Percentiles rank a stretch among this genome's conserved stretches.
These are phyloP conservation scores for Boletus vermiculosoides DNA, from an alignment of 768 basidiomycete genomes.

Conservation along the genomic window DNA sequence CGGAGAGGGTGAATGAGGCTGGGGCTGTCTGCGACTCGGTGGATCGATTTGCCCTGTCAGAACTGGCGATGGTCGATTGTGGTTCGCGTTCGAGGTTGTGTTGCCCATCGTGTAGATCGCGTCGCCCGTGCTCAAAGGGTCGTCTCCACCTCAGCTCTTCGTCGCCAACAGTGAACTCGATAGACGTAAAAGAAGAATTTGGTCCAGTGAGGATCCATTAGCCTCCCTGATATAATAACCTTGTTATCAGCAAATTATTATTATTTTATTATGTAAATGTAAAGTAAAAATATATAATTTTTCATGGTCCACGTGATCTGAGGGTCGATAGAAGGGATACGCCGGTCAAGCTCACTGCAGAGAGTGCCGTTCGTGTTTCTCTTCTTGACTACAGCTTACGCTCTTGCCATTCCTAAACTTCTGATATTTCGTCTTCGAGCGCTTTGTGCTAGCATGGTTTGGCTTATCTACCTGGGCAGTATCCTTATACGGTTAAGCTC, in stretches of 20 bases:
- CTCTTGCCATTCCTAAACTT: neutral
- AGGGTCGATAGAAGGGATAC: too few species aligned
- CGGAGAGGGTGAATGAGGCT: slow-evolving; percentile 40
- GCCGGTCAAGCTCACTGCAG: neutral
- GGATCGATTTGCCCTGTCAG: slow-evolving; percentile 28
- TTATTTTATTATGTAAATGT: slow-evolving; percentile 15
- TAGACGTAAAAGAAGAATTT: slow-evolving; percentile 35
- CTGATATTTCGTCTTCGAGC: too few species aligned
- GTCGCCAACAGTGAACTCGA: slow-evolving; percentile 25
- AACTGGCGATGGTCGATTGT: slow-evolving; percentile 27
- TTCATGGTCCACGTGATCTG: slow-evolving; percentile 2
- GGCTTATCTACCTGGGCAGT: neutral
- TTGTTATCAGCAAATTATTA: slow-evolving; percentile 15
- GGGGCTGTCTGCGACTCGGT: slow-evolving; percentile 14
- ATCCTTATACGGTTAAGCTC: neutral
- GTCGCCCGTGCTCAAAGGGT: slow-evolving; percentile 15
- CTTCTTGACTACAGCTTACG: neutral
- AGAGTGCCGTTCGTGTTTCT: neutral
- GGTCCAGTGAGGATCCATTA: slow-evolving; percentile 27
- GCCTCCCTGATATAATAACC: slow-evolving; percentile 20
- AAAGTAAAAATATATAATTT: slow-evolving; percentile 6
- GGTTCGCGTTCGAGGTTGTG: slow-evolving; percentile 32
- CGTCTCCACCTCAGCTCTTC: slow-evolving; percentile 13
- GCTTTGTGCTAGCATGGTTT: neutral
- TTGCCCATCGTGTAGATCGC: slow-evolving; percentile 34